Conservation (phyloP, 441 rosid genomes). For the Brassica balearica region DNA sequence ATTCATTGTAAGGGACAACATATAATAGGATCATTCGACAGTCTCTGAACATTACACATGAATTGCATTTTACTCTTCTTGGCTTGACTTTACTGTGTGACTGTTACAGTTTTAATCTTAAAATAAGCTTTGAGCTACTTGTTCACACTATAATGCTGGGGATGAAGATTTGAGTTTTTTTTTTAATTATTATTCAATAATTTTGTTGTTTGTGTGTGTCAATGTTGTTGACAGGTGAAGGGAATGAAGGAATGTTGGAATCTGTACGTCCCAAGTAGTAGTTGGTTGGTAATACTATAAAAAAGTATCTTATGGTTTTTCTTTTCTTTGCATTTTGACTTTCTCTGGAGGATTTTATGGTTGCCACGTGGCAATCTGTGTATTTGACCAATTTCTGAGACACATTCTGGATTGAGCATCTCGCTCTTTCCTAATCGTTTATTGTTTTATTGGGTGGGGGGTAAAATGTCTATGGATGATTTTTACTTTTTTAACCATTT, state of each 20-base stretch:
- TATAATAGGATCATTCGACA: neutral
- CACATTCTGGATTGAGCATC: slow-evolving; percentile 29
- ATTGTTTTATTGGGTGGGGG: slow-evolving; percentile 4
- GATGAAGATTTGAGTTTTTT: no score
- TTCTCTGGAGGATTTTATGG: slow-evolving; percentile 4
- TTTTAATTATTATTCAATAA: no score
- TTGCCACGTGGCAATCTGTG: slow-evolving; percentile 33
- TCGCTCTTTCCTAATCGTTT: slow-evolving; percentile 32
- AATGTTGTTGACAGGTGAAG: slow-evolving; percentile 8
- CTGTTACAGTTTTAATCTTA: neutral
- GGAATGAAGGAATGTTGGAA: neutral
- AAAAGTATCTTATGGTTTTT: neutral
- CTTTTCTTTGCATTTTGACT: slow-evolving; percentile 21
- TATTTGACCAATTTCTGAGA: neutral
- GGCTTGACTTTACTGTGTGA: neutral
- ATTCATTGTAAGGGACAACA: neutral
- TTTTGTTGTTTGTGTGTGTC: neutral
- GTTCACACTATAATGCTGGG: neutral
- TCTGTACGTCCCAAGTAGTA: neutral
- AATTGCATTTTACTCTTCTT: neutral
- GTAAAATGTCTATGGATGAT: slow-evolving; percentile 6
- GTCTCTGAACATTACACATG: slow-evolving; percentile 6
- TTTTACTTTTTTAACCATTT: neutral
- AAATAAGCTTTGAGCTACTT: neutral
- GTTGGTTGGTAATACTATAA: neutral